Base-by-base conservation (phyloP, 164 flowering plant genomes). In the Magnolia changhungtana region DNA sequence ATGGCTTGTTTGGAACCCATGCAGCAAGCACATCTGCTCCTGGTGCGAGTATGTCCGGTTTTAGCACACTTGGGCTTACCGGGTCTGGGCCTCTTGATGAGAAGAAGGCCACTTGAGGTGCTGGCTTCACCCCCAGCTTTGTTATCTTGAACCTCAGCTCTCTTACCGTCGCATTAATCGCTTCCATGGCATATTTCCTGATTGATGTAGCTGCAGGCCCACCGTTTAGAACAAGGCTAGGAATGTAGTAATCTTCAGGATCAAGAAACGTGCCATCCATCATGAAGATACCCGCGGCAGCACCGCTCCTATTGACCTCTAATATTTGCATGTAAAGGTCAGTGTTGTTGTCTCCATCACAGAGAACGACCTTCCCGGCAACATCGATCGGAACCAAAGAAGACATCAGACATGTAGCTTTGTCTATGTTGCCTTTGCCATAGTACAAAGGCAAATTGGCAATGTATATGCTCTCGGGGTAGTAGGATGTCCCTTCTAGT, bases 11-110 rank as follows among this genome's bases (percentile, higher is more conserved):
- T 0, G 85, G 81, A 14, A 76, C 0, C 49, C 77, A 75, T 69
- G 87, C 84, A 10, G 87, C 87, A 7, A 83, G 76, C 10, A 85
- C 72, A 49, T 85, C 80, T 18, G 75, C 76, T n/a, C 83, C 84
- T 0, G 85, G 87, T 49, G 82, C 87, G 0, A 79, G 61, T 16
- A 84, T 82, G 65, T 82, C 84, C 1, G 84, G 86, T 55, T 84
- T 84, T 19, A 84, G 70, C 14, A 82, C 20, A 1, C 64, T 45
- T 0, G 83, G 86, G 45, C 14, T 76, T 24, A 80, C 73, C 11
- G 77, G 82, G 49, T 84, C 78, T 14, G 82, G 83, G 31, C 85
- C 83, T 64, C 83, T 77, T 0, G 81, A 83, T 63, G 79, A 81
- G 76, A 80, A 82, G 51, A 9, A 5, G 13, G 86, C 81, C 50